A percentile compares a stretch with the other conserved stretches of the same genome.
Conservation (phyloP, 345 rosid genomes). For the Stellera chamaejasme region DNA sequence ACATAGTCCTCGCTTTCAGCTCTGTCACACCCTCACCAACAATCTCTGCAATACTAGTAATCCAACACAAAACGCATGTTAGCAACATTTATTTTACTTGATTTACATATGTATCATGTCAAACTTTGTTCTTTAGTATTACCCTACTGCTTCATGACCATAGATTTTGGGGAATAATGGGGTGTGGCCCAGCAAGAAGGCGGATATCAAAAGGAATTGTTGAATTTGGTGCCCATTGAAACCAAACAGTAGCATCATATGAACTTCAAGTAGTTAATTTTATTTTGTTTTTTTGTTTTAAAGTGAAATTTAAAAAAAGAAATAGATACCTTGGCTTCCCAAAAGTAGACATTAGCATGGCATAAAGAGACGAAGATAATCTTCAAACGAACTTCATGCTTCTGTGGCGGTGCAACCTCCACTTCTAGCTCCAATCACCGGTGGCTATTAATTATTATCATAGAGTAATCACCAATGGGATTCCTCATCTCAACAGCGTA, state of each 20-base stretch:
- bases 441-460: no score
- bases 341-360: constrained; percentile 27
- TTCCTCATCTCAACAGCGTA: no score
- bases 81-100: no score
- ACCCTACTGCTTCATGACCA: constrained; percentile 25
- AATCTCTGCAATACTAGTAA: constrained; percentile 29
- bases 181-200: constrained; percentile 20
- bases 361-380: constrained; percentile 24
- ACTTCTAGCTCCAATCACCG: constrained; percentile 21
- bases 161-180: constrained; percentile 20
- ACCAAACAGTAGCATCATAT: neutral
- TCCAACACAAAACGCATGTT: neutral
- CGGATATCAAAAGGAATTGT: neutral
- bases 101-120: no score
- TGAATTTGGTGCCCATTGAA: neutral
- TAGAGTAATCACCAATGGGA: no score
- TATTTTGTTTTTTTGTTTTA: no score
- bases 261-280: no score
- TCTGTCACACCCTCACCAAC: constrained; percentile 32
- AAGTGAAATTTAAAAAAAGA: neutral
- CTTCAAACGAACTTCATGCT: constrained; percentile 23
- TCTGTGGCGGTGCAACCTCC: constrained; percentile 23
- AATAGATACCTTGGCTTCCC: constrained; percentile 25
- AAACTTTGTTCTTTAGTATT: neutral
- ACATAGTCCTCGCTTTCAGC: constrained; percentile 33